phyloP scores from a whole-genome alignment of 306 rosid genomes.

The Cucumis cinereus region DNA sequence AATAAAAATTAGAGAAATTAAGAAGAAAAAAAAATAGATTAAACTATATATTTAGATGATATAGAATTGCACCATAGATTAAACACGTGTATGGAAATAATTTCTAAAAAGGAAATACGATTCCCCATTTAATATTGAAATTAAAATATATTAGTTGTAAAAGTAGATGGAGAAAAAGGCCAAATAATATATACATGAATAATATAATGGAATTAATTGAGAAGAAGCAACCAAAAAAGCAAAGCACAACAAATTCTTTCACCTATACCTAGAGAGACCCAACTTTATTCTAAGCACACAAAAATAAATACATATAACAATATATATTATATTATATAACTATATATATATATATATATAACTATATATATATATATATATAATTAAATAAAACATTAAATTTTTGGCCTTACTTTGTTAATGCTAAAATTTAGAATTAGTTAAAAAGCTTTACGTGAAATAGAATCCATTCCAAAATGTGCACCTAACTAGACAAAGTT shows the following conservation, averaged over 20 bases:
- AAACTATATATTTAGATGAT: too few relatives aligned
- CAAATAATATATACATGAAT: neutral
- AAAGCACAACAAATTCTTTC: neutral
- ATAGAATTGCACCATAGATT: too few relatives aligned
- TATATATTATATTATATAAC: too few relatives aligned
- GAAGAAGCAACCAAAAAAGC: neutral
- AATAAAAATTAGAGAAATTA: too few relatives aligned
- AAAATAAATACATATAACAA: neutral
- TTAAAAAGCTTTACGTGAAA: slow-evolving; percentile 10
- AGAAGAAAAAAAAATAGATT: neutral
- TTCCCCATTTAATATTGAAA: neutral
- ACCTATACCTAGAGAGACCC: neutral
- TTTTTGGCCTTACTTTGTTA: neutral
- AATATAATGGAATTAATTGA: neutral
- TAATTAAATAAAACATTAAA: neutral
- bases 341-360: too few relatives aligned
- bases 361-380: too few relatives aligned
- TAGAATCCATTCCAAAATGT: slow-evolving; percentile 9
- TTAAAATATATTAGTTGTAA: neutral
- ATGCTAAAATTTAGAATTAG: neutral
- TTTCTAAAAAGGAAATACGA: too few relatives aligned
- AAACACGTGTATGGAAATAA: neutral
- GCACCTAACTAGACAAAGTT: slow-evolving; percentile 3
- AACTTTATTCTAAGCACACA: neutral
- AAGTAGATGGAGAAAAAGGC: neutral